Base-by-base conservation (phyloP, 2,329 filamentous ascomycete species). In the Coniochaeta hoffmannii region DNA sequence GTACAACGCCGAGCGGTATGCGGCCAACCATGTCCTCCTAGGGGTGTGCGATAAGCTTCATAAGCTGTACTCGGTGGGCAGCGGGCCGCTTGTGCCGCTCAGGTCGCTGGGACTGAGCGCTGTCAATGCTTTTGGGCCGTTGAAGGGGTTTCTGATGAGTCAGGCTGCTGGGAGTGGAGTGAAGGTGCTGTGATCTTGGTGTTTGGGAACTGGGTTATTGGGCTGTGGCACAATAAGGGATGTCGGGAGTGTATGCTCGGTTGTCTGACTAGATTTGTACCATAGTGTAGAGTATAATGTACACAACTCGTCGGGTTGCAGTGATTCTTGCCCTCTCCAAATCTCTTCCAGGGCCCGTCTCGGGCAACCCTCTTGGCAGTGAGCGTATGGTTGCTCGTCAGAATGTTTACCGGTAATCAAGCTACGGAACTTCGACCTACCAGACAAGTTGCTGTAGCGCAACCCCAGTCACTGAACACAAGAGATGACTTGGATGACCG, bases 41-140 rank as follows among this genome's bases (percentile, higher is more conserved):
- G 92, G 84, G 55, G 88, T 87, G 49, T 89, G 85, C 61, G 93
- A 97, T 73, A 93, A 97, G 73, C 75, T 97, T 62, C 91, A 97
- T 71, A 96, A 93, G 74, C 73, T 97, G 44, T 97, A 96, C 71
- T 87, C 87, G n/a, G 83, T 90, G 0, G 85, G 84, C 22, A 85
- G 82, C 58, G 89, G 89, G 0, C 91, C 91, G 1, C 72, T 97
- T 32, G 88, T 96, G 17, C 87, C 87, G 62, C 76, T 92, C 53
- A 80, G 93, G 59, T 92, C 89, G 54, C 66, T 90, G 50, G 93
- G 93, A 0, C 70, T 97, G 59, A 81, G 77, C 59, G 82, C 87
- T 8, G 87, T 97, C 58, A 87, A 97, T 70, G 79, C 81, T 2
- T 66, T 96, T 65, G 80, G 82, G 0, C 83, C 87, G 35, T 65